phyloP scores from a whole-genome alignment of 805 yeast genomes.

The Candida takata region DNA sequence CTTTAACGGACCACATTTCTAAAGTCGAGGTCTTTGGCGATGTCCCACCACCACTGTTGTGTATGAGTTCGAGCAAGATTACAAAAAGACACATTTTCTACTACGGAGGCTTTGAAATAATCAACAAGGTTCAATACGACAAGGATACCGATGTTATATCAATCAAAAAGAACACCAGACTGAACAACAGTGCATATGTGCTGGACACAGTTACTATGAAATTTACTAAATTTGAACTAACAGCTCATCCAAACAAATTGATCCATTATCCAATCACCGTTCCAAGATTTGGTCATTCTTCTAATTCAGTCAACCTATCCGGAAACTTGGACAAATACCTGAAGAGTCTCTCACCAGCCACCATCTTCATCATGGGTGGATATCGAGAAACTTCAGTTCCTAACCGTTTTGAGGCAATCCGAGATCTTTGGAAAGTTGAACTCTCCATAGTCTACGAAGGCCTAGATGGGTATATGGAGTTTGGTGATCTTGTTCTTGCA shows the following conservation, averaged over 20 bases:
- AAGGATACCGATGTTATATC: conserved; percentile 26
- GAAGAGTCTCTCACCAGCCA: conserved; percentile 22
- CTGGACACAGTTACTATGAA: conserved; percentile 43
- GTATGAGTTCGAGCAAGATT: conserved; percentile 41
- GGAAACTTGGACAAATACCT: conserved; percentile 1
- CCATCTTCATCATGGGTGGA: conserved; percentile 43
- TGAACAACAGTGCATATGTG: conserved; percentile 53
- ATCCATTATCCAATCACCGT: conserved; percentile 27
- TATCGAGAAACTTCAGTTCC: conserved; percentile 27
- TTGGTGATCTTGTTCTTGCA: conserved; percentile 31
- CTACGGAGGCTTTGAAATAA: conserved; percentile 62
- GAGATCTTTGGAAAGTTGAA: conserved; percentile 37
- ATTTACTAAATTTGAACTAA: conserved; percentile 40
- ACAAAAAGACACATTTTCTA: conserved; percentile 52
- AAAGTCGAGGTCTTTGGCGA: conserved; percentile 31
- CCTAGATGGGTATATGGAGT: conserved; percentile 28
- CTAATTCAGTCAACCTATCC: conserved; percentile 21
- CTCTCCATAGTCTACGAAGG: conserved; percentile 30
- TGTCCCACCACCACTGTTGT: conserved; percentile 46
- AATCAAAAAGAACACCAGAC: conserved; percentile 34
- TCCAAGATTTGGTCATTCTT: conserved; percentile 35
- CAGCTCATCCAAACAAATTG: conserved; percentile 26
- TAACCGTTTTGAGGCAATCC: conserved; percentile 27
- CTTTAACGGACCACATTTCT: conserved; percentile 33
- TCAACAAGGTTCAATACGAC: conserved; percentile 22